These are phyloP conservation scores for Kurtzmaniella quercitrusa DNA, from an alignment of 1,139 yeast species.

Conservation along the genomic window DNA sequence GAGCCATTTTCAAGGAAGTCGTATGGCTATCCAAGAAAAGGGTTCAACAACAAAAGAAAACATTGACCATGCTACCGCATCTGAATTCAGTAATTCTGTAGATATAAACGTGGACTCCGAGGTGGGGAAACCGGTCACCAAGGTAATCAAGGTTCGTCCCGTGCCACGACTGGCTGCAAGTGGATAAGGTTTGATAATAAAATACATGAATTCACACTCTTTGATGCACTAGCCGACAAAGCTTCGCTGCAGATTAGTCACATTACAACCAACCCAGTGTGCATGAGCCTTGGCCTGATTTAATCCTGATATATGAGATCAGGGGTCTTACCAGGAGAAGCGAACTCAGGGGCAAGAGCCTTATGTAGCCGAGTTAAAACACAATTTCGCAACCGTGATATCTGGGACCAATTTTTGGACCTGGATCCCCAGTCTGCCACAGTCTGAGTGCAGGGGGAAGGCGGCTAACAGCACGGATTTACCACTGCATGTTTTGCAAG, in stretches of 20 bases:
- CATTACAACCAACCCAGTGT: not conserved
- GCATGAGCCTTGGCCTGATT: not conserved
- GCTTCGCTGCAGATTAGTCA: not conserved
- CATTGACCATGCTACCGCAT: not conserved
- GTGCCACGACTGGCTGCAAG: not conserved
- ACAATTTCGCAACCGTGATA: not conserved
- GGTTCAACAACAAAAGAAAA: not conserved
- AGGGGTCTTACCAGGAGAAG: not conserved
- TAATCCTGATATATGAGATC: not conserved
- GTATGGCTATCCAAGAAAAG: too few species aligned
- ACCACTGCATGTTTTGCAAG: too few species aligned
- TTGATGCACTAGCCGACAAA: not conserved
- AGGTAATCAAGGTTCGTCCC: not conserved
- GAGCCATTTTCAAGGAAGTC: too few species aligned
- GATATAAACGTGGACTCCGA: slow-evolving; percentile 1
- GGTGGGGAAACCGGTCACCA: not conserved
- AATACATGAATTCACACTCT: not conserved
- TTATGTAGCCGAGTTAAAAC: not conserved
- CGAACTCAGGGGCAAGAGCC: not conserved
- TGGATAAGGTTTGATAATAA: not conserved
- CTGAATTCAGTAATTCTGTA: slow-evolving; percentile 1
- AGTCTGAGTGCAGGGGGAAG: too few species aligned
- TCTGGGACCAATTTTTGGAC: not conserved
- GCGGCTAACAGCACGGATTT: too few species aligned
- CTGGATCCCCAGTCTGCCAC: too few species aligned